phyloP scores from a whole-genome alignment of 345 rosid species.

The Citrus reticulata region DNA sequence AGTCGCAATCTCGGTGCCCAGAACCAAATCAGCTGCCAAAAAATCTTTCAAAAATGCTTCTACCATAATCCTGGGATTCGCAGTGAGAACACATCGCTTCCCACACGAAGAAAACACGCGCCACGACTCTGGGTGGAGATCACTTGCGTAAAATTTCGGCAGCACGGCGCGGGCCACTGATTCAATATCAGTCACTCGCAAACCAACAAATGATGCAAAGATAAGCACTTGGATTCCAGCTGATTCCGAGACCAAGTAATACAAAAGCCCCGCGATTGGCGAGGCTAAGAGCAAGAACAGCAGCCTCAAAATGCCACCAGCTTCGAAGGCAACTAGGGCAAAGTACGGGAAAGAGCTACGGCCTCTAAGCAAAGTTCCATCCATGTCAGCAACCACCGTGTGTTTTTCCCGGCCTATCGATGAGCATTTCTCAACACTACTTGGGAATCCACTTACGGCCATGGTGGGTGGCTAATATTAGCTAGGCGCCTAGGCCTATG shows the following conservation, averaged over 20 bases:
- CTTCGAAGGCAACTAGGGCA: conserved; percentile 68
- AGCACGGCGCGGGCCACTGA: conserved; percentile 70
- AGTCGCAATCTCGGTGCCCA: conserved; percentile 60
- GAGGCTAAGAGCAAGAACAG: conserved; percentile 57
- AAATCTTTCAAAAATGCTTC: conserved; percentile 62
- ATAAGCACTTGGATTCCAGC: conserved; percentile 54
- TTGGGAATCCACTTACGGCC: conserved; percentile 24
- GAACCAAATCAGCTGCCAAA: conserved; percentile 51
- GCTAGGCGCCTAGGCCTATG: no score
- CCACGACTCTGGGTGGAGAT: conserved; percentile 68
- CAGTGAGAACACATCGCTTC: conserved; percentile 52
- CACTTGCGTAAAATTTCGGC: conserved; percentile 62
- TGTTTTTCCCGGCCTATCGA: conserved; percentile 46
- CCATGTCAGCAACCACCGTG: conserved; percentile 70
- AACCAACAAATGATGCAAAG: conserved; percentile 49
- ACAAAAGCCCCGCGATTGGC: conserved; percentile 54
- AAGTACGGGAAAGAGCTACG: conserved; percentile 61
- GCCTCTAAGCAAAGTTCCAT: conserved; percentile 65
- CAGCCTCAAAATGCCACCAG: conserved; percentile 63
- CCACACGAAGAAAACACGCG: conserved; percentile 58
- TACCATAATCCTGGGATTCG: conserved; percentile 77
- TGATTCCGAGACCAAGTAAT: conserved; percentile 54
- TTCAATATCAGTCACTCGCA: conserved; percentile 51
- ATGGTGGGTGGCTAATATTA: background rate
- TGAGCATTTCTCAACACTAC: conserved; percentile 33